Base-by-base conservation (phyloP, 805 yeast genomes). In the Sungouiozyma ichnusensis region DNA sequence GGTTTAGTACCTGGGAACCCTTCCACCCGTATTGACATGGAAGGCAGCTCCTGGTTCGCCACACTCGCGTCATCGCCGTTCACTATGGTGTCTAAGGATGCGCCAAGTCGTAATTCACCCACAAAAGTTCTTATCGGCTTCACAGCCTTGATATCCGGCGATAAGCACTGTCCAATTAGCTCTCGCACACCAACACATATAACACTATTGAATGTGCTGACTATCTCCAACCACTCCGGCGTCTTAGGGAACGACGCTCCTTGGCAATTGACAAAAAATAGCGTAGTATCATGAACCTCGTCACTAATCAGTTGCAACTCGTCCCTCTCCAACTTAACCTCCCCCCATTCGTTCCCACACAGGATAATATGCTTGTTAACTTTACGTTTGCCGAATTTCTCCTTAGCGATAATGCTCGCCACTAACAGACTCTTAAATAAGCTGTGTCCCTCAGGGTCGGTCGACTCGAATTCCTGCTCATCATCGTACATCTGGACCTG, bases 1-100 rank as follows among this genome's bases (percentile, higher is more conserved):
- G 40, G 59, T 52, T 48, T 65, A 57, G 57, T 72, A 53, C 46
- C 68, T 38, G 86, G 81, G 50, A 63, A 82, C 0, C 82, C 79
- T 49, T 81, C 84, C 1, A 78, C 79, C 5, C 62, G 59, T 19
- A 81, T 60, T 15, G 59, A 40, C 2, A 73, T 33, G 24, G 68
- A 63, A 4, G 49, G 41, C 1, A 50, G 36, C 44, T 67, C 71
- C 1, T 45, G 44, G 16, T 49, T 42, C 3, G 58, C 53, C 8
- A 31, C 48, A 4, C 33, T 37, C 13, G 35, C 17, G 14, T 13
- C n/a, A 14, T 37, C 39, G 8, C 46, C 36, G 2, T 7, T 19
- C 6, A 40, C 37, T 18, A 44, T 40, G 3, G 41, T 35, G 14
- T 42, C 35, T 14, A 35, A n/a, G 24, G 53, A 53, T 13, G 54